Conservation (phyloP, 2,329 filamentous ascomycete genomes). For the Diaporthe citri region DNA sequence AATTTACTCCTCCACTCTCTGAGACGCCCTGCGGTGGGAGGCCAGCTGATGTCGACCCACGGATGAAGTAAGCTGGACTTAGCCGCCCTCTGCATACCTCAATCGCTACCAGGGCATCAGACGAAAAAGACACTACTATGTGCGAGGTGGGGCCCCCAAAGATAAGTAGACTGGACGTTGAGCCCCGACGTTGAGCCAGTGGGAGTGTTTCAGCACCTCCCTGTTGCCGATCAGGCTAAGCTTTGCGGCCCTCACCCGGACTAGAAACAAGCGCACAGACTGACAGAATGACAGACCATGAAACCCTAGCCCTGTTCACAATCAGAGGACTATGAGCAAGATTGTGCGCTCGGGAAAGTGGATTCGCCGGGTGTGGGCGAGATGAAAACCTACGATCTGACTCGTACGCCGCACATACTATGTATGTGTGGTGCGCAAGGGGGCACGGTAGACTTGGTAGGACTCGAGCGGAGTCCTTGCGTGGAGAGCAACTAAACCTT, state of each 20-base stretch:
- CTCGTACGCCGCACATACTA: neutral
- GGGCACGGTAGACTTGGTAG: neutral
- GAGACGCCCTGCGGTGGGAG: neutral
- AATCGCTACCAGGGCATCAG: neutral
- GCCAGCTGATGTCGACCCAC: constrained; percentile 9
- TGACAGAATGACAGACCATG: constrained; percentile 24
- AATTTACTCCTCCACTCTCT: neutral
- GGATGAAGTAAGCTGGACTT: constrained; percentile 3
- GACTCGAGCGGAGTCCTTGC: neutral
- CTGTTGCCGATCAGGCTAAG: constrained; percentile 16
- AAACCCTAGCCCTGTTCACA: constrained; percentile 18
- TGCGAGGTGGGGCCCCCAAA: neutral
- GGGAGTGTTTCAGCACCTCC: constrained; percentile 17
- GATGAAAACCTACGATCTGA: neutral
- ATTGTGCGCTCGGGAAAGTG: neutral
- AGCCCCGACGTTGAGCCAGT: neutral
- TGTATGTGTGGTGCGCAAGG: neutral
- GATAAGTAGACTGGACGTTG: neutral
- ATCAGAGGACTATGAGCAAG: neutral
- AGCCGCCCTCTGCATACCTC: neutral
- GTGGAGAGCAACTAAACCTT: constrained; percentile 6
- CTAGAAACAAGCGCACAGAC: constrained; percentile 26
- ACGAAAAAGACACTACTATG: neutral
- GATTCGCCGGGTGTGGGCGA: neutral
- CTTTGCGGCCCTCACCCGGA: constrained; percentile 13